Conservation (phyloP, 192 early-diverging fungal genomes). For the Rhizoclosmatium globosum region DNA sequence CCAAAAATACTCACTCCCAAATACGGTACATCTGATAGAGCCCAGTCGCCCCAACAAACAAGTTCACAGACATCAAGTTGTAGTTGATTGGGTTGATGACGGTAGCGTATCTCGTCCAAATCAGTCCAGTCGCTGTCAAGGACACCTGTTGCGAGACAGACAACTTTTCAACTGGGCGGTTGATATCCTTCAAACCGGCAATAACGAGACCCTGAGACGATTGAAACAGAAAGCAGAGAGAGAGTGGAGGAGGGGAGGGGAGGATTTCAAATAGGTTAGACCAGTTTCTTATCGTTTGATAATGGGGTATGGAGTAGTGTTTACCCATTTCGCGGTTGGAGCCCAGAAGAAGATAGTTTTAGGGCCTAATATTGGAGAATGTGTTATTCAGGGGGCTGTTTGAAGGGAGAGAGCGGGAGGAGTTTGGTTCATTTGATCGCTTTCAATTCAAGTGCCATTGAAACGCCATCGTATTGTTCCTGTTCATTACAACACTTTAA, state of each 20-base stretch:
- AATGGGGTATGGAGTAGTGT: slow-evolving; percentile 34
- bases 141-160: slow-evolving; percentile 85
- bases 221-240: background rate
- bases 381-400: background rate
- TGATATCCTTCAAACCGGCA: slow-evolving; percentile 89
- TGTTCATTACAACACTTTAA: background rate
- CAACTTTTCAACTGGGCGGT: slow-evolving; percentile 90
- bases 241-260: too few species aligned
- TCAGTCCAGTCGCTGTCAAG: slow-evolving; percentile 91
- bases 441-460: background rate
- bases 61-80: slow-evolving; percentile 87
- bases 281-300: background rate
- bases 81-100: slow-evolving; percentile 96
- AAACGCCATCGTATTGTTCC: background rate
- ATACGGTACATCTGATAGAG: slow-evolving; percentile 88
- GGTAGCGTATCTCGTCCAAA: slow-evolving; percentile 96
- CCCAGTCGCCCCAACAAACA: slow-evolving; percentile 92
- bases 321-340: slow-evolving; percentile 91
- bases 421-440: background rate
- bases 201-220: slow-evolving; percentile 82
- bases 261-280: too few species aligned
- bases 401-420: background rate
- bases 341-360: slow-evolving; percentile 99
- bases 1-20: slow-evolving; percentile 57
- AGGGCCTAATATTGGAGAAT: slow-evolving; percentile 71